Conservation (phyloP, 495 filamentous ascomycete genomes). For the Neurospora tetraspora region DNA sequence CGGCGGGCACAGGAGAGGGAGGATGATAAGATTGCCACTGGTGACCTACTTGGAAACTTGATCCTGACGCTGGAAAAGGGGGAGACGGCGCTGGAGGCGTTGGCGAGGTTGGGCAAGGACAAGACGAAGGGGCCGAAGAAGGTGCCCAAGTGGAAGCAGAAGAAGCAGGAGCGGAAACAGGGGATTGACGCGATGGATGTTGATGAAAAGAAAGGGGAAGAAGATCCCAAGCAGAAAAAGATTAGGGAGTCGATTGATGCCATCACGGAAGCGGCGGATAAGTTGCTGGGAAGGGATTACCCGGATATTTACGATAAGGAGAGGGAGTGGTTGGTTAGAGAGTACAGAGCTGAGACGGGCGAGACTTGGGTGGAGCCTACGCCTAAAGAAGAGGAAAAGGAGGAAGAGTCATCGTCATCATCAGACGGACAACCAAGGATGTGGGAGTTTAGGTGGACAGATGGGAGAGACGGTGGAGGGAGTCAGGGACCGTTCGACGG, state of each 20-base stretch:
- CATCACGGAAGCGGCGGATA: constrained; percentile 83
- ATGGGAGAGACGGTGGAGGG: constrained; percentile 71
- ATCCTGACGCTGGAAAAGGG: constrained; percentile 67
- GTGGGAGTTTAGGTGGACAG: constrained; percentile 92
- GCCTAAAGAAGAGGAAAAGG: constrained; percentile 13
- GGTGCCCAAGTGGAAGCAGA: constrained; percentile 50
- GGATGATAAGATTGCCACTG: constrained; percentile 64
- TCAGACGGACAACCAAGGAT: constrained; percentile 28
- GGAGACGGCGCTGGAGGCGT: constrained; percentile 82
- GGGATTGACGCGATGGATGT: constrained; percentile 50
- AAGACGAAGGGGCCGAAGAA: constrained; percentile 52
- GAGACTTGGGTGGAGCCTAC: constrained; percentile 72
- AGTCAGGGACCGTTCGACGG: constrained; percentile 82
- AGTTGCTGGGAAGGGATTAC: constrained; percentile 68
- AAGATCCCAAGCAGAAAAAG: constrained; percentile 60
- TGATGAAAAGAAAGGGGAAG: constrained; percentile 38
- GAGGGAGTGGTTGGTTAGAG: constrained; percentile 71
- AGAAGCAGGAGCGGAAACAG: constrained; percentile 38
- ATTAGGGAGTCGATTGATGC: constrained; percentile 64
- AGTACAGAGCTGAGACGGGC: constrained; percentile 78
- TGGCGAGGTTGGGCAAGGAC: constrained; percentile 68
- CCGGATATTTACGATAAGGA: constrained; percentile 83
- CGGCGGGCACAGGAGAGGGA: constrained; percentile 53
- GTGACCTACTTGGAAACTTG: constrained; percentile 61
- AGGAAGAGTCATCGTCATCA: not conserved